Evolutionary conservation across 108 stramenopile species (phyloP).

Genomic region (Bacterosira constricta): DNA sequence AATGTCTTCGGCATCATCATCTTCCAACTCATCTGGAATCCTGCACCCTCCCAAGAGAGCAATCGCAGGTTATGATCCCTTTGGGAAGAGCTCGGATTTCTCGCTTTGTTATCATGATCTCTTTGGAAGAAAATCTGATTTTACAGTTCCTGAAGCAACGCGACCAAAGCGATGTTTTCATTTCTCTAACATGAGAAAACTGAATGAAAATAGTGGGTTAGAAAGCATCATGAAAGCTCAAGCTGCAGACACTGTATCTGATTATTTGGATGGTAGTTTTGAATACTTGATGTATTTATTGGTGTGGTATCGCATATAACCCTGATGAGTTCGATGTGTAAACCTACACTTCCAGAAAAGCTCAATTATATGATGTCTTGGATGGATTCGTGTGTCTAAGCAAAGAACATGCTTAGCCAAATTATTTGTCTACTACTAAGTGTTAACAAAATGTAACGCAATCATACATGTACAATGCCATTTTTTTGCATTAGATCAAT

Average conservation of each 20-base stretch:
- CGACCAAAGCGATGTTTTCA: slow-evolving; percentile 3
- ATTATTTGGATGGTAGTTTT: slow-evolving; percentile 12
- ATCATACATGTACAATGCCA: background rate
- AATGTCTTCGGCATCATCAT: background rate
- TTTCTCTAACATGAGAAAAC: slow-evolving; percentile 10
- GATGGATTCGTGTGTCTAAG: too few species aligned
- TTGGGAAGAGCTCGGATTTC: slow-evolving; percentile 17
- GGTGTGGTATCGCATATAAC: background rate
- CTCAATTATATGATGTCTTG: too few species aligned
- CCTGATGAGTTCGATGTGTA: background rate
- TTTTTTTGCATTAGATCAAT: background rate
- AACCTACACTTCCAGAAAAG: too few species aligned
- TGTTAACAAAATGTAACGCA: background rate
- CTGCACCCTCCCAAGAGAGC: slow-evolving; percentile 21
- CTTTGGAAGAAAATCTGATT: too few species aligned
- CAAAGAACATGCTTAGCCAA: too few species aligned
- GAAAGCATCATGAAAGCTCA: too few species aligned
- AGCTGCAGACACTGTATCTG: too few species aligned
- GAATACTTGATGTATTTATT: slow-evolving; percentile 1
- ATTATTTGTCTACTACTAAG: too few species aligned
- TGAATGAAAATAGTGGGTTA: background rate
- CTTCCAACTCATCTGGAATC: slow-evolving; percentile 2
- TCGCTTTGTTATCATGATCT: too few species aligned
- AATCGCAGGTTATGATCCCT: slow-evolving; percentile 15
- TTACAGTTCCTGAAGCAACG: too few species aligned